phyloP scores from a whole-genome alignment of 257 asterid genomes.

The Solanum medicagineum region DNA sequence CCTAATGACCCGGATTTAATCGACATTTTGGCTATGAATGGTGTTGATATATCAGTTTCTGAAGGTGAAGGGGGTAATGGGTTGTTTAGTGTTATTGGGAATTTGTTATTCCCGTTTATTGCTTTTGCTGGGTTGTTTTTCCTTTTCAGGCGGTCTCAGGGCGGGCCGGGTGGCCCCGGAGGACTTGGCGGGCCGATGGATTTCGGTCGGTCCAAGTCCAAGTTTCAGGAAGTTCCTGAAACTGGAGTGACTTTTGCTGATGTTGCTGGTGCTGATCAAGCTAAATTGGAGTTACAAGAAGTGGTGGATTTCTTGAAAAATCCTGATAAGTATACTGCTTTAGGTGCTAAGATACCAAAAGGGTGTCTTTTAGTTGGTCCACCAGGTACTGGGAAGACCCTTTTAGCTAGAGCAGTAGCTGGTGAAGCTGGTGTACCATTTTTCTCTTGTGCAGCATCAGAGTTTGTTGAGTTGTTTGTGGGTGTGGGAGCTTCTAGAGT shows the following conservation, averaged over 20 bases:
- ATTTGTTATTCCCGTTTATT: conserved; percentile 57
- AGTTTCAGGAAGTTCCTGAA: conserved; percentile 96
- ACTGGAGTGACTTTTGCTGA: conserved; percentile 89
- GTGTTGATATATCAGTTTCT: conserved; percentile 88
- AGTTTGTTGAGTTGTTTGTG: conserved; percentile 87
- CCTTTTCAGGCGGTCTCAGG: conserved; percentile 76
- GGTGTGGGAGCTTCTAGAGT: conserved; percentile 99
- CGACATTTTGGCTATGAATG: conserved; percentile 90
- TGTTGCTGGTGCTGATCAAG: conserved; percentile 98
- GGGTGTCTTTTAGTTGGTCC: conserved; percentile 97
- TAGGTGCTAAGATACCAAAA: conserved; percentile 93
- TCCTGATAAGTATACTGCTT: conserved; percentile 93
- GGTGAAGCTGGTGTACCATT: conserved; percentile 98
- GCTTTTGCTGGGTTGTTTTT: conserved; percentile 86
- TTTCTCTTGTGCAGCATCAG: conserved; percentile 97
- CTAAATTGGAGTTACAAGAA: conserved; percentile 90
- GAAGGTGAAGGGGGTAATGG: conserved; percentile 93
- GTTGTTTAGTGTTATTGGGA: conserved; percentile 63
- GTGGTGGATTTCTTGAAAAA: conserved; percentile 93
- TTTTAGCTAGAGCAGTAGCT: conserved; percentile 90
- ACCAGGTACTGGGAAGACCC: conserved; percentile 95
- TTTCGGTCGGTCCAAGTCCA: conserved; percentile 88
- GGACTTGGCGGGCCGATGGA: conserved; percentile 99
- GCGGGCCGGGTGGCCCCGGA: conserved; percentile 97
- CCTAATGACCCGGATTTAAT: conserved; percentile 94